These are phyloP conservation scores for Ogataea sp. DNA, from an alignment of 805 yeast species.

Conservation along the genomic window DNA sequence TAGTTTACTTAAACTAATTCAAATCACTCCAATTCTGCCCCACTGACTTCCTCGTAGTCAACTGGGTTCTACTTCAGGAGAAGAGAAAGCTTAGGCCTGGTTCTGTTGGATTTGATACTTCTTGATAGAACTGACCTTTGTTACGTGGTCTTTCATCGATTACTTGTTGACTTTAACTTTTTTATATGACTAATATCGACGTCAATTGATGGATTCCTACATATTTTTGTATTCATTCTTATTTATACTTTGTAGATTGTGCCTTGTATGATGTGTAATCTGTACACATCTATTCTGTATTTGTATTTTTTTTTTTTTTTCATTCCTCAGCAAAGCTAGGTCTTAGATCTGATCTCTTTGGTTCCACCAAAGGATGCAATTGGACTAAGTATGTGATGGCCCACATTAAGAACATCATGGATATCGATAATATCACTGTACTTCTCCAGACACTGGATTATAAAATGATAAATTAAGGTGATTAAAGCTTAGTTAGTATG, in stretches of 20 bases:
- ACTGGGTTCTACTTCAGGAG: conserved; percentile 27
- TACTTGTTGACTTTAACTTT: conserved; percentile 17
- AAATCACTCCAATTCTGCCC: conserved; percentile 26
- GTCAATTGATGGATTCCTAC: too few species aligned
- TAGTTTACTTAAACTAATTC: too few species aligned
- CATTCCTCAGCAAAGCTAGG: conserved; percentile 52
- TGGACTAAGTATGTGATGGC: conserved; percentile 86
- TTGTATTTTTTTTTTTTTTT: too few species aligned
- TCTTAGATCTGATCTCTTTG: conserved; percentile 83
- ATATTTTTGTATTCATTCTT: too few species aligned
- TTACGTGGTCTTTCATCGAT: conserved; percentile 10
- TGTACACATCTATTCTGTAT: too few species aligned
- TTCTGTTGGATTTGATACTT: conserved; percentile 20
- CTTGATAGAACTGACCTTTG: not conserved
- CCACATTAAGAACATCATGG: conserved; percentile 53
- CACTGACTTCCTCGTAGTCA: conserved; percentile 21
- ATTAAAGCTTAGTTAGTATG: too few species aligned
- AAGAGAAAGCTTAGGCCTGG: conserved; percentile 16
- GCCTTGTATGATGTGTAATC: too few species aligned
- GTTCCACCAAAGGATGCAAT: conserved; percentile 85
- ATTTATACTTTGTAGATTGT: too few species aligned
- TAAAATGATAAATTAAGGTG: too few species aligned
- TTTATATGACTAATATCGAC: too few species aligned
- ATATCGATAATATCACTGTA: conserved; percentile 60
- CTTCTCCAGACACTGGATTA: conserved; percentile 58